Conservation (phyloP, 2,329 filamentous ascomycete species). For the Fusarium sp. region DNA sequence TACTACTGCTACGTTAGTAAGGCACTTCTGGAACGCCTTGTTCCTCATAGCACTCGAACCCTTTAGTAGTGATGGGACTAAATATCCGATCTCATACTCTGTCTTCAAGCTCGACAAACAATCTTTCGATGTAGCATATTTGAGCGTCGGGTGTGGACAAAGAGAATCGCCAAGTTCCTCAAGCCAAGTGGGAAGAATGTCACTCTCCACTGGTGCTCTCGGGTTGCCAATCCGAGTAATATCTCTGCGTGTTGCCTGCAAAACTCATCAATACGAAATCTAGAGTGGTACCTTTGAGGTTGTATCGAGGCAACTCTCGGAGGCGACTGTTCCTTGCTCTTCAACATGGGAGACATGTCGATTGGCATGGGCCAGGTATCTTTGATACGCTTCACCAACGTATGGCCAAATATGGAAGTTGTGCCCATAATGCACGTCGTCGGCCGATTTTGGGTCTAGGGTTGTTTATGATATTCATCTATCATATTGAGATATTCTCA, state of each 20-base stretch:
- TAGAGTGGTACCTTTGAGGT: background rate
- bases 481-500: conserved; percentile 1
- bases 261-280: background rate
- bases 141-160: conserved; percentile 2
- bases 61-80: conserved; percentile 12
- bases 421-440: conserved; percentile 11
- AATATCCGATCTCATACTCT: conserved; percentile 1
- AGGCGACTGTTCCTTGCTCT: background rate
- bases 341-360: background rate
- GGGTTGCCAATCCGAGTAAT: conserved; percentile 29
- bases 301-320: background rate
- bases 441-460: background rate
- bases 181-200: conserved; percentile 11
- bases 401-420: background rate
- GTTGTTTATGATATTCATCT: conserved; percentile 16
- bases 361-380: background rate
- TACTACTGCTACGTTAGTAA: background rate
- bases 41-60: conserved; percentile 24
- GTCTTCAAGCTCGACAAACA: background rate
- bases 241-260: background rate
- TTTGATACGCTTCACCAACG: background rate
- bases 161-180: conserved; percentile 16
- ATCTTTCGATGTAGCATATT: background rate
- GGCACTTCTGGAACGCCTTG: conserved; percentile 5
- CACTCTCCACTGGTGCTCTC: conserved; percentile 19